Base-by-base conservation (phyloP, 177 flowering plant species). In the Vitis hybrid region DNA sequence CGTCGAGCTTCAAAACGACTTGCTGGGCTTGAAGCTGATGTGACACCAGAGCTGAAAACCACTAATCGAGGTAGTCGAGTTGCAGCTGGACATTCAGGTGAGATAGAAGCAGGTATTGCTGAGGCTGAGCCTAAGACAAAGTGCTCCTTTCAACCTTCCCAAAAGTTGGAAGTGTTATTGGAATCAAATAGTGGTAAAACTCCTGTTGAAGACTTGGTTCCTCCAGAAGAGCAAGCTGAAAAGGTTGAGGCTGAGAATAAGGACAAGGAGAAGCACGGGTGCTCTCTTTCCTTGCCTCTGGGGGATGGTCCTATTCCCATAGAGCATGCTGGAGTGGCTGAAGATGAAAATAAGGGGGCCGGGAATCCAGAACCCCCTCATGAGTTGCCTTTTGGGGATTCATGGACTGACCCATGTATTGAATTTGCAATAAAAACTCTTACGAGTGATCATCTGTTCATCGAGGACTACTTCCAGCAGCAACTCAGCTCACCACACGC, bases 401-500 rank as follows among this genome's bases (percentile, higher is more conserved):
- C 82, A 6, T 88, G 86, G 87, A 67, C 78, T 12, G 94, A 91
- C 63, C 94, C 97, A 2, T 88, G 94, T 73, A 82, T 91, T 19
- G 91, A 88, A 59, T 91, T 91, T 74, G 97, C 97, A 10, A 80
- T 88, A 76, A 88, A 88, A 69, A 90, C 95, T 60, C 92, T 92
- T 3, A 87, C 91, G 0, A 89, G 88, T 64, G 88, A 71, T 45
- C 76, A 72, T 68, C 19, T 72, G 51, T 68, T 53, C 16, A 68
- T 76, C 5, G 73, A 73, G 60, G 81, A 77, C 64, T 70, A 72
- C 65, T 75, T 80, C 56, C 78, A 78, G 64, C 78, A 75, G 67
- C 84, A 78, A 60, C 62, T 57, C 10, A 51, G 56, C 64, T 64
- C 79, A 22, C 33, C 66, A 6, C 79, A 72, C 21, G 29, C 79